A percentile compares a stretch with the other conserved stretches of the same genome.
phyloP scores from a whole-genome alignment of 805 yeast species.

The Kockiozyma suomiensis region DNA sequence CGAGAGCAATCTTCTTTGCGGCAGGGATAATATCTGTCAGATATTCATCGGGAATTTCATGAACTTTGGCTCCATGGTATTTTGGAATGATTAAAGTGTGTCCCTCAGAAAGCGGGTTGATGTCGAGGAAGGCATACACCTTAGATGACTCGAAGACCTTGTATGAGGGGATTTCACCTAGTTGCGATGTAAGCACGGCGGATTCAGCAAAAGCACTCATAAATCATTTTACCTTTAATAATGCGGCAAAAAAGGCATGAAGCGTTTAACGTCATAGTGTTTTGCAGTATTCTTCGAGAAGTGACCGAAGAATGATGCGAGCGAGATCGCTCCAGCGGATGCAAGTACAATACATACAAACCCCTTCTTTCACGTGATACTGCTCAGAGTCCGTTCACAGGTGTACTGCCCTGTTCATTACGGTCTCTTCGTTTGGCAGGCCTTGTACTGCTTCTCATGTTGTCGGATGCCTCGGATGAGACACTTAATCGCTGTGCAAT shows the following conservation, averaged over 20 bases:
- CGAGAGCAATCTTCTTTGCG: constrained; percentile 80
- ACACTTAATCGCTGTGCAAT: constrained; percentile 23
- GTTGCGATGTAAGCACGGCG: neutral
- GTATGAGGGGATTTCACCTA: constrained; percentile 92
- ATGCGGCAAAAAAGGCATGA: constrained; percentile 18
- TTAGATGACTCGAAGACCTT: constrained; percentile 84
- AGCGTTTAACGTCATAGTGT: constrained; percentile 15
- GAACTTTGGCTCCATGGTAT: constrained; percentile 89
- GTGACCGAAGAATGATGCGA: neutral
- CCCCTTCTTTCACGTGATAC: too few species aligned
- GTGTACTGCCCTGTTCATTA: too few species aligned
- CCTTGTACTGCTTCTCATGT: neutral
- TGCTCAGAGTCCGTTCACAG: too few species aligned
- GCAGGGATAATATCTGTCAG: constrained; percentile 84
- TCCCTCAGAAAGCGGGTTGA: constrained; percentile 46
- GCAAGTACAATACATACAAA: too few species aligned
- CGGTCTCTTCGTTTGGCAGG: too few species aligned
- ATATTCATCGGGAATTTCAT: constrained; percentile 89
- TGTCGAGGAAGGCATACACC: constrained; percentile 82
- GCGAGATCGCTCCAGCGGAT: neutral
- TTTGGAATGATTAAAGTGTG: constrained; percentile 57
- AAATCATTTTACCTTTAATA: constrained; percentile 11
- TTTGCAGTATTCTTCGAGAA: neutral
- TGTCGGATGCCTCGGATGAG: neutral
- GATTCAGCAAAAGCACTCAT: neutral